Conservation (phyloP, 179 eudicot species). For the Beta macrorhiza region DNA sequence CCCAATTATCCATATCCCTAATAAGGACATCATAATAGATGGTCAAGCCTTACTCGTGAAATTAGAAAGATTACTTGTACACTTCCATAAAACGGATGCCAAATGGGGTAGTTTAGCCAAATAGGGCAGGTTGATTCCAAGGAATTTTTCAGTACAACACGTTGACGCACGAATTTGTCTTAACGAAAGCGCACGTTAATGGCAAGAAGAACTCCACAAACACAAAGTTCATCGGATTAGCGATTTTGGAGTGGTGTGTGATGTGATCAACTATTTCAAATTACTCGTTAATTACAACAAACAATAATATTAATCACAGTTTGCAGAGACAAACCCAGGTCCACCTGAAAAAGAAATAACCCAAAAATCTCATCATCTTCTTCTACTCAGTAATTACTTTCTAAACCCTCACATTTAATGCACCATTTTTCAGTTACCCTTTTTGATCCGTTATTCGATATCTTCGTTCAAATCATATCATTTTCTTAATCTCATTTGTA, state of each 20-base stretch:
- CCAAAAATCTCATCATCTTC: slow-evolving; percentile 11
- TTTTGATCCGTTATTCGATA: slow-evolving; percentile 34
- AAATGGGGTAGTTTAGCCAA: neutral
- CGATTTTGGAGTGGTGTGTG: too few relatives aligned
- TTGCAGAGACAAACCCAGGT: neutral
- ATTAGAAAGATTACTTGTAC: too few relatives aligned
- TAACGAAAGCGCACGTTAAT: too few relatives aligned
- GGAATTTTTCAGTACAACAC: too few relatives aligned
- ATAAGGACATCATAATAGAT: too few relatives aligned
- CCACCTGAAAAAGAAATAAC: neutral
- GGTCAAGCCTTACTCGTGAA: too few relatives aligned
- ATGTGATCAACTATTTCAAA: too few relatives aligned
- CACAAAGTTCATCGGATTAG: too few relatives aligned
- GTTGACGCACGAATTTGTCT: too few relatives aligned
- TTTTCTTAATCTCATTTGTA: neutral
- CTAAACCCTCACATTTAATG: slow-evolving; percentile 12
- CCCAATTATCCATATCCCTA: too few relatives aligned
- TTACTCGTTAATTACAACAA: neutral
- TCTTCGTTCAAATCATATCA: slow-evolving; percentile 6
- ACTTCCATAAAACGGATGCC: neutral
- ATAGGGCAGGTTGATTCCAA: too few relatives aligned
- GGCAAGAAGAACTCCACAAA: too few relatives aligned
- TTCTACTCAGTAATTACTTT: slow-evolving; percentile 1
- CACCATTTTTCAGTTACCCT: slow-evolving; percentile 23
- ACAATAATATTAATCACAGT: neutral